Evolutionary conservation across 352 stramenopile species (phyloP), one percentile per base, ranked within the genome.

Genomic region (Phytopythium sindhum): DNA sequence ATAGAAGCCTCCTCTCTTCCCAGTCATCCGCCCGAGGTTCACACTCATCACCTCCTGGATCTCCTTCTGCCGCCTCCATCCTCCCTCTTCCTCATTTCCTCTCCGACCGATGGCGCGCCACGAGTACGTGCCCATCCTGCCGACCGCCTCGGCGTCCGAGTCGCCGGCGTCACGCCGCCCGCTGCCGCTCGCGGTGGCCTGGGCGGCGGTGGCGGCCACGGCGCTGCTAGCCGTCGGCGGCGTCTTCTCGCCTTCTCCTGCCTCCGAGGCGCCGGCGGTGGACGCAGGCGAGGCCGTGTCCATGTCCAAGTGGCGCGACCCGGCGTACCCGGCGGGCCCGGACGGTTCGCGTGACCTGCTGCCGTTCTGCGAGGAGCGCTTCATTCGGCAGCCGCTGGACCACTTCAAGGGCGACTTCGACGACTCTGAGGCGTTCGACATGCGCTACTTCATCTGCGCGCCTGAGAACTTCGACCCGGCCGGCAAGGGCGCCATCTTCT

Each of bases 371-470:
- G 50, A 74, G 12, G 75, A 86, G 59, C 70, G 69, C 17, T 81
- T 71, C 67, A 70, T 85, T 39, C 64, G 67, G 31, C 75, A 86
- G 44, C 31, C 65, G 29, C 73, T 89, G 28, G 77, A 89, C 62
- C 80, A 89, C 57, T 88, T 86, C 64, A 63, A 64, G 15, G 66
- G 66, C 41, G 24, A 67, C 48, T n/a, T 60, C 21, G 7, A 31
- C 64, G 15, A 47, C 64, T 14, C 45, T 23, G 45, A 52, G 45
- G 21, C 23, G 17, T 92, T 79, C 67, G 42, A 80, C 10, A 73
- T 91, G 68, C 69, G 79, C 44, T 92, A 91, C 71, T 93, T 90
- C 59, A 69, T 93, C 14, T 91, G 84, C 63, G 70, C 72, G 29
- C 72, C 77, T 14, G 72, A 80, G 57, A 65, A 74, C 63, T 80